These are phyloP conservation scores for Gossypium australe DNA, from an alignment of 345 rosid species.

Conservation along the genomic window DNA sequence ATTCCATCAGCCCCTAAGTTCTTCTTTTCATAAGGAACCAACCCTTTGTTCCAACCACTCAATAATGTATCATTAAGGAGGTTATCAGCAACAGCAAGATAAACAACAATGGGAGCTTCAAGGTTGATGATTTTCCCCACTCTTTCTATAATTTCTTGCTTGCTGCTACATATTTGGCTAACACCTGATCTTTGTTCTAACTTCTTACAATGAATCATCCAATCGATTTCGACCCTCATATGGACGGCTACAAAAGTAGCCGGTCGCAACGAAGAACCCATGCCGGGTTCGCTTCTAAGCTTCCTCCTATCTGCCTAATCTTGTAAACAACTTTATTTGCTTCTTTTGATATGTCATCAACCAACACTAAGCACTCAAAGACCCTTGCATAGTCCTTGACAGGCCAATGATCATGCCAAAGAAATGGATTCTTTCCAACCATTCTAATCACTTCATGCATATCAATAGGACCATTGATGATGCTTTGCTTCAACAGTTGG, in stretches of 20 bases:
- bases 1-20: constrained; percentile 61
- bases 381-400: constrained; percentile 83
- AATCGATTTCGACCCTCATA: constrained; percentile 92
- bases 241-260: constrained; percentile 79
- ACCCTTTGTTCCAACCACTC: constrained; percentile 69
- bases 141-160: constrained; percentile 62
- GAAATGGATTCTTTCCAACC: constrained; percentile 72
- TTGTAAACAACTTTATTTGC: constrained; percentile 71
- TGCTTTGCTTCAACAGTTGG: constrained; percentile 30
- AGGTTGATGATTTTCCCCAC: constrained; percentile 57
- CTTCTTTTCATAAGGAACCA: constrained; percentile 79
- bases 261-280: background rate
- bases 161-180: constrained; percentile 82
- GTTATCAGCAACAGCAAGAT: constrained; percentile 79
- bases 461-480: constrained; percentile 38
- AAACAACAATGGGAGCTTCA: constrained; percentile 51
- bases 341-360: constrained; percentile 63
- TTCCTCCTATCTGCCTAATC: constrained; percentile 59
- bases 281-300: constrained; percentile 17
- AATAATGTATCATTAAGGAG: constrained; percentile 73
- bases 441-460: constrained; percentile 52
- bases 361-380: constrained; percentile 77
- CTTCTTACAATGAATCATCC: constrained; percentile 98
- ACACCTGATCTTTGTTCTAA: constrained; percentile 59
- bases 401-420: constrained; percentile 99